Percentiles rank a stretch among this genome's conserved stretches.
phyloP scores from a whole-genome alignment of 768 basidiomycete species.

The Lepiota venenata region DNA sequence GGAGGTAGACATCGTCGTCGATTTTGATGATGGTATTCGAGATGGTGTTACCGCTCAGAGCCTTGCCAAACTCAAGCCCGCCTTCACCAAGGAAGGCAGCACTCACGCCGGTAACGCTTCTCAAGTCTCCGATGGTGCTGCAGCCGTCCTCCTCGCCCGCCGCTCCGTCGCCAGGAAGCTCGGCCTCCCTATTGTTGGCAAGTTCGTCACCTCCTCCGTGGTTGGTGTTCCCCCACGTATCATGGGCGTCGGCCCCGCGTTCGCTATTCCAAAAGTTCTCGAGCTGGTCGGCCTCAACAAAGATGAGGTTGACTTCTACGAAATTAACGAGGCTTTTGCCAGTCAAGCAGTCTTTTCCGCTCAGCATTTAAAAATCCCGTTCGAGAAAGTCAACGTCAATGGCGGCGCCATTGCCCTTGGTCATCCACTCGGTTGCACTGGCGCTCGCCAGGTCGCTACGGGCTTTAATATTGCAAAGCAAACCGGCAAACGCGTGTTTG shows the following conservation, averaged over 20 bases:
- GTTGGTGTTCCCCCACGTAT: conserved; percentile 84
- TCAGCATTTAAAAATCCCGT: conserved; percentile 64
- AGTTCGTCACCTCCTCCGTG: conserved; percentile 67
- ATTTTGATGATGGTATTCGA: conserved; percentile 82
- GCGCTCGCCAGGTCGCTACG: conserved; percentile 85
- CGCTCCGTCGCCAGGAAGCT: conserved; percentile 79
- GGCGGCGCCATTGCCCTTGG: conserved; percentile 91
- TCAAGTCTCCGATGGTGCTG: conserved; percentile 91
- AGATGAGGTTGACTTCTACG: conserved; percentile 84
- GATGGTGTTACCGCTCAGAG: conserved; percentile 80
- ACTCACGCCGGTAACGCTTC: conserved; percentile 86
- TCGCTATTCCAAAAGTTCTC: conserved; percentile 77
- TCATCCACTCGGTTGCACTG: conserved; percentile 86
- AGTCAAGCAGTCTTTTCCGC: conserved; percentile 76
- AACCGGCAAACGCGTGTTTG: conserved; percentile 71
- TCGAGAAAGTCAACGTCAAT: conserved; percentile 79
- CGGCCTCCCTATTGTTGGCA: conserved; percentile 84
- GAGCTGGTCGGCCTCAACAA: conserved; percentile 59
- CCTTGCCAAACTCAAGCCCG: conserved; percentile 80
- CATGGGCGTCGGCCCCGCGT: conserved; percentile 92
- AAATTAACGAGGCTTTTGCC: conserved; percentile 93
- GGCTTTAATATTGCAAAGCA: conserved; percentile 80
- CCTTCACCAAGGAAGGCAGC: conserved; percentile 70
- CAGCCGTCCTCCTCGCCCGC: conserved; percentile 81
- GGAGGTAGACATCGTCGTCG: conserved; percentile 64